Conservation (phyloP, 345 rosid species). For the Garcia nutans region DNA sequence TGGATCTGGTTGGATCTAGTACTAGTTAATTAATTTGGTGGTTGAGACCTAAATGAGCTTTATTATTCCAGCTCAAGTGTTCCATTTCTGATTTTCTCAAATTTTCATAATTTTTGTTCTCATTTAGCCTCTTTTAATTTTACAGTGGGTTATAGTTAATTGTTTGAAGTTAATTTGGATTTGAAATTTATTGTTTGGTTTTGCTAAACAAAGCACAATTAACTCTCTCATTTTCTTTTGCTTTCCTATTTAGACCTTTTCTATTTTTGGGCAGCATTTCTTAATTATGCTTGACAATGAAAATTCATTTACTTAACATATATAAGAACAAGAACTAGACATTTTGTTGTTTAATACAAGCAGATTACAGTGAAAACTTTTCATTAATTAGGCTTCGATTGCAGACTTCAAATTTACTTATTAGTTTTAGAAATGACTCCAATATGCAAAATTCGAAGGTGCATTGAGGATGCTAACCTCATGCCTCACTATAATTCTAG, state of each 20-base stretch:
- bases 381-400: no score
- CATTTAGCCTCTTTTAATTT: not conserved
- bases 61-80: not conserved
- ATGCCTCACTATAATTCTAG: no score
- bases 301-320: not conserved
- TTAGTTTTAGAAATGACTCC: no score
- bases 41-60: not conserved
- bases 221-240: no score
- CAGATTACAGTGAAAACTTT: not conserved
- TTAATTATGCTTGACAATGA: not conserved
- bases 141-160: no score
- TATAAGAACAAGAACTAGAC: not conserved
- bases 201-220: not conserved
- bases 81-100: not conserved
- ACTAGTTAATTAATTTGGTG: not conserved
- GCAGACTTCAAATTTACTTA: no score
- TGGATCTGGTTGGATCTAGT: conserved; percentile 39
- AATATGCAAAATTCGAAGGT: no score
- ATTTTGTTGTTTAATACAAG: not conserved
- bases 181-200: not conserved
- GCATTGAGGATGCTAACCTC: not conserved
- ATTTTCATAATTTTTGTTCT: not conserved
- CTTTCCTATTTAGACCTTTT: not conserved
- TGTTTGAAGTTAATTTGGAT: not conserved
- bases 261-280: not conserved